Evolutionary conservation across 805 yeast genomes (phyloP).

Genomic region (Monosporozyma servazzii): DNA sequence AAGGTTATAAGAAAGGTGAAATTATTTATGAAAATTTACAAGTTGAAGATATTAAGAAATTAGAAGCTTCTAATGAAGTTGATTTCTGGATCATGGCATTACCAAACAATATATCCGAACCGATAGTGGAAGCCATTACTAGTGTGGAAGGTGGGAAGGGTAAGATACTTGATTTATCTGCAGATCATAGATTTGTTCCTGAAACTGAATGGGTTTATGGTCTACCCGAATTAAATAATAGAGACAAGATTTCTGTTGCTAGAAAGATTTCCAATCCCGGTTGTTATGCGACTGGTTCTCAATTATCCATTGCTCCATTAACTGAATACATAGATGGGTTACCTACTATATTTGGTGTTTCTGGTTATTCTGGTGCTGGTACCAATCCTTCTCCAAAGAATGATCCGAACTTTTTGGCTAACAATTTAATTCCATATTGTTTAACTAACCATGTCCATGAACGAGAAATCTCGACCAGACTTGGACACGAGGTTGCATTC

Average conservation of each 20-base stretch:
- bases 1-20: slow-evolving; percentile 77
- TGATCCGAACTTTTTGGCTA: slow-evolving; percentile 60
- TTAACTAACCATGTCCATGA: slow-evolving; percentile 96
- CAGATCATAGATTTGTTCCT: slow-evolving; percentile 90
- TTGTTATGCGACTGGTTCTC: slow-evolving; percentile 98
- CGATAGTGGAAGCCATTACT: slow-evolving; percentile 74
- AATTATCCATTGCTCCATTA: slow-evolving; percentile 83
- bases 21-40: slow-evolving; percentile 78
- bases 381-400: slow-evolving; percentile 97
- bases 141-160: slow-evolving; percentile 54
- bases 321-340: slow-evolving; percentile 55
- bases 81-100: slow-evolving; percentile 99
- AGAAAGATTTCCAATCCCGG: slow-evolving; percentile 92
- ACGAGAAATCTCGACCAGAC: slow-evolving; percentile 74
- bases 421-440: slow-evolving; percentile 90
- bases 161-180: slow-evolving; percentile 85
- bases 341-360: slow-evolving; percentile 88
- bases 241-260: slow-evolving; percentile 59
- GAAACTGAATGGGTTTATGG: slow-evolving; percentile 90
- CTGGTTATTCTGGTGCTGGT: slow-evolving; percentile 99
- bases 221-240: slow-evolving; percentile 78
- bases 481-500: slow-evolving; percentile 76
- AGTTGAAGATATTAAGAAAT: slow-evolving; percentile 69
- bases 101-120: slow-evolving; percentile 94
- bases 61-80: slow-evolving; percentile 69